Evolutionary conservation across 352 stramenopile genomes (phyloP), one percentile per base, ranked within the genome.

Genomic region (Phytophthora sp.): DNA sequence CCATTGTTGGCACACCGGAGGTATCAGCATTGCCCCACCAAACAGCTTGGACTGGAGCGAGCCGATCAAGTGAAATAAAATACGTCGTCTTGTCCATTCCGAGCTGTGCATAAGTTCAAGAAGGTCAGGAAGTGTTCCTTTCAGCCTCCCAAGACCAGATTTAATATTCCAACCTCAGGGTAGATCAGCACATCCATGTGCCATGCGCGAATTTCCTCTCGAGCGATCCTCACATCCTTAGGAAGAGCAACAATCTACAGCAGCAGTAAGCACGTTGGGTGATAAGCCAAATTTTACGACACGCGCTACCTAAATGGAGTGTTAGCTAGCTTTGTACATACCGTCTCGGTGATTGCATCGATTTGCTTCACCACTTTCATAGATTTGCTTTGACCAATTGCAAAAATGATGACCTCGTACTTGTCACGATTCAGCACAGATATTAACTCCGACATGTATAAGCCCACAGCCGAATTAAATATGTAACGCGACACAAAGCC

Each of bases 1-100:
- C 82, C 54, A 94, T 84, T 5, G 75, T 71, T 20, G 76, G 79
- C 0, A 91, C 74, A 8, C 86, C 82, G 0, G 82, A 83, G 0
- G 86, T 94, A 53, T 93, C 86, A 11, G 86, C 69, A 45, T 90
- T 89, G 5, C 80, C 84, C 77, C 81, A 92, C 84, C 84, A 94
- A 48, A 66, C 79, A 2, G 84, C 84, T 70, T 94, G 86, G 6
- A 91, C 51, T 9, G 74, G 73, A 13, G 86, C 86, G 21, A 94
- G 69, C 0, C 83, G 83, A 50, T 77, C 60, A 20, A 89, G 84
- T 26, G 82, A 83, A 18, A 94, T 34, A 41, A 93, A 92, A 45
- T 82, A 94, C 7, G 81, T 88, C n/a, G 77, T 82, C 32, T 89
- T 87, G 62, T 94, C 83, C 69, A 87, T 85, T 5, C 85, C 85